A percentile compares a stretch with the other conserved stretches of the same genome.
Evolutionary conservation across 441 rosid species (phyloP).

Genomic region (Erodium chrysanthum): DNA sequence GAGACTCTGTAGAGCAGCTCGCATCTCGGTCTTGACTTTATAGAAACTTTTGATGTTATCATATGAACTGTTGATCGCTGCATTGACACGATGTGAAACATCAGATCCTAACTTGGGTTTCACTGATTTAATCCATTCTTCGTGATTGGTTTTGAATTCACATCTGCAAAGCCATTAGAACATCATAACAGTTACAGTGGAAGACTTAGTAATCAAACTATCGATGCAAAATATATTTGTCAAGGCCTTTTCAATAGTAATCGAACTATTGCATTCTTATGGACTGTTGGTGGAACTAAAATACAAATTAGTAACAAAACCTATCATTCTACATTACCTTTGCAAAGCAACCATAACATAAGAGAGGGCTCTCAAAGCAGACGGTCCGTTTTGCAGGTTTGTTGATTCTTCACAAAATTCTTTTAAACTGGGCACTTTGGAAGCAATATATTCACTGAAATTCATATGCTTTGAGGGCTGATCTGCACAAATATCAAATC

Average conservation of each 20-base stretch:
- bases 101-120: conserved; percentile 62
- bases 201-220: conserved; percentile 9
- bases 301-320: not conserved
- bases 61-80: conserved; percentile 42
- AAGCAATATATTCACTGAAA: conserved; percentile 47
- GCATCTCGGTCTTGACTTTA: conserved; percentile 72
- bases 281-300: not conserved
- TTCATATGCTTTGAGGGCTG: conserved; percentile 56
- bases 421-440: conserved; percentile 63
- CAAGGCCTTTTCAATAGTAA: not conserved
- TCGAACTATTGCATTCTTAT: not conserved
- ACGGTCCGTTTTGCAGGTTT: conserved; percentile 38
- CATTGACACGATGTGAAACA: conserved; percentile 41
- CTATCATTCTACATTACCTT: conserved; percentile 39
- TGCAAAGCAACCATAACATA: conserved; percentile 64
- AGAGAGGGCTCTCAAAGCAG: conserved; percentile 59
- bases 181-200: conserved; percentile 13
- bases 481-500: conserved; percentile 40
- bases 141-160: conserved; percentile 82
- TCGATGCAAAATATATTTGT: not conserved
- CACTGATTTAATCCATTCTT: conserved; percentile 74
- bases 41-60: conserved; percentile 50
- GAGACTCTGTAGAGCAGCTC: conserved; percentile 57
- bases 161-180: conserved; percentile 39
- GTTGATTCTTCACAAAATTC: conserved; percentile 38